Evolutionary conservation across 768 basidiomycete genomes (phyloP).

Genomic region (Suillus subaureus): DNA sequence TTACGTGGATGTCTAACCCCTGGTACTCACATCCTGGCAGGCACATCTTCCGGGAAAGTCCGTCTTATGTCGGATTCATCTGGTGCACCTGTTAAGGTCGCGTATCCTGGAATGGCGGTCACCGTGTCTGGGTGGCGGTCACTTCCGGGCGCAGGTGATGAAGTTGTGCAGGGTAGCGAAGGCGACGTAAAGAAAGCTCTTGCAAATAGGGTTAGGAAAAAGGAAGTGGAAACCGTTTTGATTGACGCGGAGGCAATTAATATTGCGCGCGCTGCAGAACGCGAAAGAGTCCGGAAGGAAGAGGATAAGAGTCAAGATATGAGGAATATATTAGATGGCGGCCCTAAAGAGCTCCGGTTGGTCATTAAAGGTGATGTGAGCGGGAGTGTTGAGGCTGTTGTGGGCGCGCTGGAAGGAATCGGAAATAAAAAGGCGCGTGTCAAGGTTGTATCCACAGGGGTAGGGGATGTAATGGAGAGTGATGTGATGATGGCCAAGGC

Average conservation of each 20-base stretch:
- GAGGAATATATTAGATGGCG: slow-evolving; percentile 35
- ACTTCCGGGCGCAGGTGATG: slow-evolving; percentile 88
- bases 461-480: slow-evolving; percentile 87
- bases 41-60: slow-evolving; percentile 77
- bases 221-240: slow-evolving; percentile 64
- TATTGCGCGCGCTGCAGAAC: slow-evolving; percentile 52
- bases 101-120: slow-evolving; percentile 85
- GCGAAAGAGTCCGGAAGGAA: slow-evolving; percentile 29
- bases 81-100: slow-evolving; percentile 62
- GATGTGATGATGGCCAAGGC: slow-evolving; percentile 92
- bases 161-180: slow-evolving; percentile 83
- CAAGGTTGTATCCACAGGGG: slow-evolving; percentile 78
- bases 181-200: slow-evolving; percentile 86
- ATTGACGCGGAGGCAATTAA: slow-evolving; percentile 88
- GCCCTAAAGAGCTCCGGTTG: slow-evolving; percentile 68
- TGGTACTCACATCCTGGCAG: slow-evolving; percentile 79
- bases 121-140: slow-evolving; percentile 95
- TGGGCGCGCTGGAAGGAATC: slow-evolving; percentile 82
- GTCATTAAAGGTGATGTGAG: slow-evolving; percentile 95
- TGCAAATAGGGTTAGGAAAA: slow-evolving; percentile 71
- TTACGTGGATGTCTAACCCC: slow-evolving; percentile 74
- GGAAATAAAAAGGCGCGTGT: slow-evolving; percentile 86
- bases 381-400: slow-evolving; percentile 94
- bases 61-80: slow-evolving; percentile 79
- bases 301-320: slow-evolving; percentile 21